Percentiles rank a stretch among this genome's conserved stretches.
phyloP scores from a whole-genome alignment of 2,329 filamentous ascomycete genomes.

The Aspergillus clavatus region DNA sequence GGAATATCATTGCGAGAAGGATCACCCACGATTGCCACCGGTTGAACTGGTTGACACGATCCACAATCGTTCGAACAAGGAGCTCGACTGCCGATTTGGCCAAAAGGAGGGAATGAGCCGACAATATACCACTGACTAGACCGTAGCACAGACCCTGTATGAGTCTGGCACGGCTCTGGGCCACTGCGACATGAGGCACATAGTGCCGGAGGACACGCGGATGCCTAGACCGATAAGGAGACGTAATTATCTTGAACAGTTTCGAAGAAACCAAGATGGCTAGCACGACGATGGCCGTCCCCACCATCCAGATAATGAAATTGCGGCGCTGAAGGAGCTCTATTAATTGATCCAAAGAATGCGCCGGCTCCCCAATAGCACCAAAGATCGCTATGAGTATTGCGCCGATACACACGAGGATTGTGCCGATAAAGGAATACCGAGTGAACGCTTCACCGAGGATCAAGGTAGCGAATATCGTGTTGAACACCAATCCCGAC shows the following conservation, averaged over 20 bases:
- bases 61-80: conserved; percentile 77
- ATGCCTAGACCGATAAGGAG: conserved; percentile 30
- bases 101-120: conserved; percentile 85
- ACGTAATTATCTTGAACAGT: conserved; percentile 36
- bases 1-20: conserved; percentile 69
- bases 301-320: conserved; percentile 85
- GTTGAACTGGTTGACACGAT: conserved; percentile 87
- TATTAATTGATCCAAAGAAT: conserved; percentile 78
- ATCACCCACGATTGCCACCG: conserved; percentile 95
- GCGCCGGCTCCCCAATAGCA: conserved; percentile 86
- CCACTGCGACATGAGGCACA: conserved; percentile 31
- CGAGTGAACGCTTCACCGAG: conserved; percentile 89
- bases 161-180: conserved; percentile 64
- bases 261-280: conserved; percentile 59
- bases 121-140: conserved; percentile 84
- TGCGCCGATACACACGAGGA: conserved; percentile 84
- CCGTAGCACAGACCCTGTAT: conserved; percentile 82
- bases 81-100: conserved; percentile 96
- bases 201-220: conserved; percentile 43
- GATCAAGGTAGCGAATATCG: conserved; percentile 90
- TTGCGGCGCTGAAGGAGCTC: conserved; percentile 65
- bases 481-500: conserved; percentile 96
- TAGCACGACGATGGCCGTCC: conserved; percentile 69
- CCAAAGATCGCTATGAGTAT: conserved; percentile 90
- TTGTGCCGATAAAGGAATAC: conserved; percentile 85